Evolutionary conservation across 306 rosid species (phyloP).

Genomic region (Vachellia collinsii): DNA sequence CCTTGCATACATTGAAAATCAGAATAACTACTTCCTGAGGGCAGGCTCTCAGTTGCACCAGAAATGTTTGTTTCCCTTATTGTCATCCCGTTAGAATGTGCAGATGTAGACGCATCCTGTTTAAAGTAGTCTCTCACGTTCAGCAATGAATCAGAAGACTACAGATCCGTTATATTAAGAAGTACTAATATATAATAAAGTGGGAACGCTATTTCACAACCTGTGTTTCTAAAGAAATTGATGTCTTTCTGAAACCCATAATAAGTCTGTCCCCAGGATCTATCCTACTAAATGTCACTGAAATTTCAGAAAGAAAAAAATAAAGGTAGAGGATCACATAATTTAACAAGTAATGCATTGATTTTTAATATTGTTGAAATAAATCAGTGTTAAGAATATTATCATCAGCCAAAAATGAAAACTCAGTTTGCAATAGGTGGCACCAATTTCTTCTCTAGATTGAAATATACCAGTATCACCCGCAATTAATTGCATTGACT

Average conservation of each 20-base stretch:
- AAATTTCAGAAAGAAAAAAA: slow-evolving; percentile 15
- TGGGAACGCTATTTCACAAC: slow-evolving; percentile 47
- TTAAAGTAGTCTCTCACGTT: slow-evolving; percentile 34
- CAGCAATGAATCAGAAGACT: slow-evolving; percentile 25
- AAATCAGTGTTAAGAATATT: slow-evolving; percentile 10
- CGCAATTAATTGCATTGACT: slow-evolving; percentile 83
- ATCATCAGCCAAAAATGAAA: neutral
- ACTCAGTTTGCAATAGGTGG: slow-evolving; percentile 18
- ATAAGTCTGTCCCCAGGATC: slow-evolving; percentile 94
- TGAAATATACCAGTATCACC: slow-evolving; percentile 91
- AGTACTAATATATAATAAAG: slow-evolving; percentile 25
- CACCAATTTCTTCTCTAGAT: slow-evolving; percentile 27
- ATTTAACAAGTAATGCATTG: slow-evolving; percentile 8
- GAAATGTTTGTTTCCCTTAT: slow-evolving; percentile 57
- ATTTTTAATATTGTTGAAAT: neutral
- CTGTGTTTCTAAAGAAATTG: slow-evolving; percentile 65
- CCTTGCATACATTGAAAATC: slow-evolving; percentile 52
- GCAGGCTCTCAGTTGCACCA: slow-evolving; percentile 62
- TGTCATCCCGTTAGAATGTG: slow-evolving; percentile 57
- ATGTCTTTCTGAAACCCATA: slow-evolving; percentile 87
- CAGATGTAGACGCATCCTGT: slow-evolving; percentile 70
- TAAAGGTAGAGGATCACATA: slow-evolving; percentile 15
- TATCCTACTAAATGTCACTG: slow-evolving; percentile 96
- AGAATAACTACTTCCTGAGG: slow-evolving; percentile 55
- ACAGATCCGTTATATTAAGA: slow-evolving; percentile 19